A percentile compares a stretch with the other conserved stretches of the same genome.
These are phyloP conservation scores for Candida silvicultrix DNA, from an alignment of 805 yeast genomes.

Conservation along the genomic window DNA sequence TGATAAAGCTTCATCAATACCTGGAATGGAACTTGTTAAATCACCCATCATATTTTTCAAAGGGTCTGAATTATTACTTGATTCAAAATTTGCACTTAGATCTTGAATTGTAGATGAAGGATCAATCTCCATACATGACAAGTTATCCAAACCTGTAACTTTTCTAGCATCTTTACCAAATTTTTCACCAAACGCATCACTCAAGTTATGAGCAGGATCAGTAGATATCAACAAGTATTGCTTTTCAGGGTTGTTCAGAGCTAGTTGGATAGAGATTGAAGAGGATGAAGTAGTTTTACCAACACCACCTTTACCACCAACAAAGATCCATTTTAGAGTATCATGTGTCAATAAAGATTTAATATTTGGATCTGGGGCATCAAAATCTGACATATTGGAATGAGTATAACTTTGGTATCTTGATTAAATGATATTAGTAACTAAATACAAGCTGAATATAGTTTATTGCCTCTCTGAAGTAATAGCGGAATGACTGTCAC, in stretches of 20 bases:
- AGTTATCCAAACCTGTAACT: constrained; percentile 82
- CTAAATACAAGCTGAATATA: too few relatives aligned
- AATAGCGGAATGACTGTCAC: too few relatives aligned
- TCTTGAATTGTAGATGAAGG: constrained; percentile 93
- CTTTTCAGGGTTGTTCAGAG: constrained; percentile 70
- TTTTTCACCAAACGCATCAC: constrained; percentile 98
- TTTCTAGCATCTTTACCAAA: constrained; percentile 95
- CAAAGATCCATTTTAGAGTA: constrained; percentile 90
- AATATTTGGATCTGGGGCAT: constrained; percentile 54
- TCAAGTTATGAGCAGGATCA: constrained; percentile 96
- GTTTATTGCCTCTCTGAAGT: too few relatives aligned
- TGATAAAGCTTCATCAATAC: constrained; percentile 96
- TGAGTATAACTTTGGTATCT: too few relatives aligned
- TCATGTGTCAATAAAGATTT: constrained; percentile 61
- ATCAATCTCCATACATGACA: constrained; percentile 98
- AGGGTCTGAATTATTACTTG: constrained; percentile 40
- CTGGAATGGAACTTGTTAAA: constrained; percentile 92
- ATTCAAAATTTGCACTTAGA: constrained; percentile 48
- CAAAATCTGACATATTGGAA: constrained; percentile 18
- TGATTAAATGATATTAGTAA: too few relatives aligned
- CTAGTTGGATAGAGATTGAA: constrained; percentile 90
- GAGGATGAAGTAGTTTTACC: constrained; percentile 98
- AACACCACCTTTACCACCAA: constrained; percentile 99
- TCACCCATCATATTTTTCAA: constrained; percentile 75
- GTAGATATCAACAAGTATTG: constrained; percentile 88